A percentile compares a stretch with the other conserved stretches of the same genome.
Conservation (phyloP, 2,329 filamentous ascomycete species). For the Fusarium sp. region DNA sequence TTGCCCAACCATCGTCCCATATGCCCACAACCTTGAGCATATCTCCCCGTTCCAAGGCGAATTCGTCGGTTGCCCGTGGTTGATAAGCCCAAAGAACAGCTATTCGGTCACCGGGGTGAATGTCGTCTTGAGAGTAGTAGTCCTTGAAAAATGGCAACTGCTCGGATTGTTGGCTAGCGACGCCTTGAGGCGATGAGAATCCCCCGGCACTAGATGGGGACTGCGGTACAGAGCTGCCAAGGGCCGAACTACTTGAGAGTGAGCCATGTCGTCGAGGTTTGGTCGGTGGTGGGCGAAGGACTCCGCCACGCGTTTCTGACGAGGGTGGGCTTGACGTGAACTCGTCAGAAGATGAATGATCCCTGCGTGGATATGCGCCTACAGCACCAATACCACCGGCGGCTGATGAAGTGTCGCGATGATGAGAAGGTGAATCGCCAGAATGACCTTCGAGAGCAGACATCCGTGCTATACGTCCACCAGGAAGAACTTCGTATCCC, state of each 20-base stretch:
- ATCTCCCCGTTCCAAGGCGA: constrained; percentile 90
- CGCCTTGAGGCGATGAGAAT: constrained; percentile 84
- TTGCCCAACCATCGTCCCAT: constrained; percentile 99
- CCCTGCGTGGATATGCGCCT: constrained; percentile 61
- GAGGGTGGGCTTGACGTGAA: constrained; percentile 73
- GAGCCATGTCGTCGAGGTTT: constrained; percentile 82
- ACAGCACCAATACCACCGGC: constrained; percentile 53
- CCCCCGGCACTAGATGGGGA: constrained; percentile 78
- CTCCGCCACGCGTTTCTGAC: constrained; percentile 67
- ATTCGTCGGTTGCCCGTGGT: constrained; percentile 91
- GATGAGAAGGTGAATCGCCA: constrained; percentile 66
- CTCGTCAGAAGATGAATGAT: constrained; percentile 75
- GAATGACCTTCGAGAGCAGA: constrained; percentile 85
- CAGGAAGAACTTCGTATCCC: constrained; percentile 80
- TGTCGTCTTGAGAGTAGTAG: constrained; percentile 97
- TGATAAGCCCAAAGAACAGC: constrained; percentile 97
- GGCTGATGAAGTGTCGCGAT: constrained; percentile 51
- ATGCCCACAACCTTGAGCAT: constrained; percentile 99
- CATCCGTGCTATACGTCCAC: constrained; percentile 94
- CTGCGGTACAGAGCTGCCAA: constrained; percentile 74
- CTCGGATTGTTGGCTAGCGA: constrained; percentile 91
- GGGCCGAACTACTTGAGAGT: constrained; percentile 82
- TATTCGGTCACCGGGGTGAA: constrained; percentile 89
- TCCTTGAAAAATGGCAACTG: constrained; percentile 97
- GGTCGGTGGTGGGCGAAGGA: constrained; percentile 66